Base-by-base conservation (phyloP, 2,329 filamentous ascomycete genomes). In the Hymenoscyphus fructigenus region DNA sequence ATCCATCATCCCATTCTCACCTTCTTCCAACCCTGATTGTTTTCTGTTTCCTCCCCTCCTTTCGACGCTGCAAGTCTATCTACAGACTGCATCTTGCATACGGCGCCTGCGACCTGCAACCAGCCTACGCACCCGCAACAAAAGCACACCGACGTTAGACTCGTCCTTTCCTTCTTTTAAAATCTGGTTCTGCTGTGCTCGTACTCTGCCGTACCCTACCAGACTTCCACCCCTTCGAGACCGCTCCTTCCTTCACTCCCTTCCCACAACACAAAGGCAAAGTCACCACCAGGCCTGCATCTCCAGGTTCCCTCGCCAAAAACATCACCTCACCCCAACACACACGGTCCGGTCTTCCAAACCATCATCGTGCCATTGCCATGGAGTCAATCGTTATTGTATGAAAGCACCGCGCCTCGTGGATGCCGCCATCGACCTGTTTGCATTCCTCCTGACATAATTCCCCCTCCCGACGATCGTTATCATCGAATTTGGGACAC, bases 361-460 rank as follows among this genome's bases (percentile, higher is more conserved):
- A 34, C 28, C 23, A 34, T 36, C 26, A 20, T 44, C 26, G 34
- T 28, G 34, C 26, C 20, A 50, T 53, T 60, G 59, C 44, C 59
- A 60, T 60, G 59, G 41, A 60, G 38, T 7, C 41, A 32, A 50
- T 60, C 41, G 26, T 55, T 60, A 50, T 60, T 32, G 32, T 36
- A 50, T 28, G 15, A 50, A 28, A 17, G 26, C 59, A 2, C 59
- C 36, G 14, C 36, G 5, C 23, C 5, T 36, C 41, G 23, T 50
- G 70, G 70, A 72, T 68, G 70, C 64, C 68, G 69, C 68, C 62
- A 65, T 69, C 71, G 70, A 71, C 70, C 67, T 36, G 66, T 66
- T 66, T 68, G 62, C 69, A 70, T 69, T 69, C 68, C 66, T 61
- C 58, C 20, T 28, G 23, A 28, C 29, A 32, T 20, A 50, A 17